Evolutionary conservation across 176 grass and related monocot genomes (phyloP), one percentile per base, ranked within the genome.

Genomic region (Pontederia crassipes): DNA sequence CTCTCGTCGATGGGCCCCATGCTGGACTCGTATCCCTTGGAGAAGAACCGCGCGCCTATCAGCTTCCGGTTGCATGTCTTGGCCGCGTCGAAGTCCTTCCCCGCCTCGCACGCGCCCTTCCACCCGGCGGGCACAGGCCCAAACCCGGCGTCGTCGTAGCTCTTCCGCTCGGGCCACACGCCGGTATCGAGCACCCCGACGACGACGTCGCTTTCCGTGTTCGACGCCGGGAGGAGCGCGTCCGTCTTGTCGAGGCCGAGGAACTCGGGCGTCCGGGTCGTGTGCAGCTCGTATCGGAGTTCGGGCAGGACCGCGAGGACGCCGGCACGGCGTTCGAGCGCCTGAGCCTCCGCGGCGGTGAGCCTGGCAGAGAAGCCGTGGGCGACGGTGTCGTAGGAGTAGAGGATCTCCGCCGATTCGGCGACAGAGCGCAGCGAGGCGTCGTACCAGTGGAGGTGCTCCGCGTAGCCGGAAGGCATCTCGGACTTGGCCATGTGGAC

Each of bases 211-310:
- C 62, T 71, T 2, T 55, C 69, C 0, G 81, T 71, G 0, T 84
- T 60, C 11, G 92, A 82, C 77, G 82, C 66, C 17, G 92, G 78
- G 74, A 76, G 61, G 55, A 83, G 4, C 0, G 55, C 76, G 3
- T 83, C 69, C 0, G 12, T 65, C 17, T 72, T 76, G 65, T 80
- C 76, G n/a, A 91, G 54, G 32, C 84, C 87, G 26, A 97, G 52
- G 79, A 97, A 97, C 78, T 97, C 92, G 0, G 92, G 92, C 18
- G 87, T 97, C 52, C 92, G 87, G 24, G 92, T 97, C 0, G 84
- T 97, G 73, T 97, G 92, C 46, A 97, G 81, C 76, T 85, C 59
- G 70, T 88, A 97, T 29, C 73, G 67, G 8, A 59, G 5, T 78
- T 97, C 92, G 13, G 81, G 84, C 66, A 85, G 79, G 15, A 97